Base-by-base conservation (phyloP, 2,329 filamentous ascomycete genomes). In the Trichoderma cornu-damae region DNA sequence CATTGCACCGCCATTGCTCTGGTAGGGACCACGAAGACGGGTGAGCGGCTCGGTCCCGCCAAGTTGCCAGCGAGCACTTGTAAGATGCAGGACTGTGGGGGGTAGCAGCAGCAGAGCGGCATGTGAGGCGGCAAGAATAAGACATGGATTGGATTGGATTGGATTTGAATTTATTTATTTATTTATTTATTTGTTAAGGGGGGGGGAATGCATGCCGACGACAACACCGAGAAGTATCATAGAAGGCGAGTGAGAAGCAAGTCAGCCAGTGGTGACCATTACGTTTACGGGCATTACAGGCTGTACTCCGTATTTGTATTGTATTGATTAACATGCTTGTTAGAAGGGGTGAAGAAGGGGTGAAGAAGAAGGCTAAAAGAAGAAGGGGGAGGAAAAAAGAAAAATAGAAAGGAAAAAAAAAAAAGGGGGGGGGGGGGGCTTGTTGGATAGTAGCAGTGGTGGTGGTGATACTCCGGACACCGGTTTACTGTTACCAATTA, bases 41-140 rank as follows among this genome's bases (percentile, higher is more conserved):
- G 20, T 28, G 22, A 44, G 22, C 40, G 30, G 51, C 28, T n/a
- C 16, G 52, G 49, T 12, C 8, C 16, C 28, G 44, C 37, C 44
- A 40, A 34, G 26, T 34, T 48, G 53, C 43, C 53, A 57, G 44
- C 37, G 43, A 57, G 35, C 24, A 56, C 18, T 56, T 44, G 43
- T 32, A 42, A 49, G 53, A 49, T 30, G 53, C 43, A 34, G 26
- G 44, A 30, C 53, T 40, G 52, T 48, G 53, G 52, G 53, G 52
- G 42, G 52, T 30, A 32, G 24, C 14, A 20, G 35, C 16, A 42
- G 44, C n/a, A n/a, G 42, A 18, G 34, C 46, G 51, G 52, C 52
- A 55, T 55, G 52, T 55, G 52, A 47, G 52, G 52, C 52, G 52
- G 52, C 42, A 40, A 28, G 42, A 44, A 37, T 34, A 30, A 47